Base-by-base conservation (phyloP, 2,329 filamentous ascomycete species). In the Coniochaeta sp. region DNA sequence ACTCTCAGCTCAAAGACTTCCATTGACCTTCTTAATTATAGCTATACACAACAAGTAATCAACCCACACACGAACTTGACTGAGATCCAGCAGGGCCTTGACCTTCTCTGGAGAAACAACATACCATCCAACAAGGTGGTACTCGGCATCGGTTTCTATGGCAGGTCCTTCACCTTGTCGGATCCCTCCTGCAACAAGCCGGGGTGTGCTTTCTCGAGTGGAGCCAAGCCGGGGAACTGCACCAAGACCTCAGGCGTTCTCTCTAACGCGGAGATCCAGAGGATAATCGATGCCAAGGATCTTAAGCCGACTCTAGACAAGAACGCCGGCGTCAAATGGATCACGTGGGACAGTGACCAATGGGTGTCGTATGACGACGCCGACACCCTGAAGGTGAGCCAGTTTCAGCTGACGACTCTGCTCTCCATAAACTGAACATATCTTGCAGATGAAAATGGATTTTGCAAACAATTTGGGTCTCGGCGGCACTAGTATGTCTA, bases 121-220 rank as follows among this genome's bases (percentile, higher is more conserved):
- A 66, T 82, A 6, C 62, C 68, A 1, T 73, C 79, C 0, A 40
- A 60, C 0, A 74, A 78, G 40, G 67, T 81, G 5, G 67, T 67
- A 6, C 61, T 81, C 11, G 78, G 78, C 0, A 36, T 74, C 16
- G 74, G 70, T 1, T 79, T 76, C 60, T 79, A 80, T 61, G 76
- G 76, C 2, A 54, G 66, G 26, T 47, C 63, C 28, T 67, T 67
- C 26, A 64, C 62, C 6, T 60, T 66, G 11, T 24, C 44, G 6
- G 58, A 65, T 40, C 60, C 65, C 1, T 19, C 17, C 9, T 68
- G 66, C 54, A 63, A 47, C 0, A 62, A 57, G 7, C 62, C 65
- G 3, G 64, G 65, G 3, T 69, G 67, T 36, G 60, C 26, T 5
- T 68, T 65, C 61, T 54, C 36, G 1, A 61, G 58, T 4, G 64